These are phyloP conservation scores for Naganishia friedmannii DNA, from an alignment of 768 basidiomycete genomes.

Conservation along the genomic window DNA sequence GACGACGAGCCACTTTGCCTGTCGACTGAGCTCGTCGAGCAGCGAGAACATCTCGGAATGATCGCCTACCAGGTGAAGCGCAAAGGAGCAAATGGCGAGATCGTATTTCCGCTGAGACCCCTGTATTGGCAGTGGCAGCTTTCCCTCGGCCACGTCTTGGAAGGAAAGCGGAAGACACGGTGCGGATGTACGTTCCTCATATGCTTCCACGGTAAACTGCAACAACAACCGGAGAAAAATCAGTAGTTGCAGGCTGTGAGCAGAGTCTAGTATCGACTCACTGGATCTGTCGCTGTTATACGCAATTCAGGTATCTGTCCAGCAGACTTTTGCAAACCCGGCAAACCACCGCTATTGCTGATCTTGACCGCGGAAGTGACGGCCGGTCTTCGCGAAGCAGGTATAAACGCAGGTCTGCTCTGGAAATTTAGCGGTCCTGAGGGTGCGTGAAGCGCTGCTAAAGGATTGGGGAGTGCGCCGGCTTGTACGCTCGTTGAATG, in stretches of 20 bases:
- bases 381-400: conserved; percentile 39
- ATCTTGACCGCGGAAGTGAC: background rate
- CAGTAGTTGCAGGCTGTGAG: background rate
- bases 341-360: background rate
- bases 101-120: conserved; percentile 54
- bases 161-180: conserved; percentile 64
- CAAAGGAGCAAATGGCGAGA: conserved; percentile 71
- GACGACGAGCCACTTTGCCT: conserved; percentile 65
- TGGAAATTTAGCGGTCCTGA: conserved; percentile 32
- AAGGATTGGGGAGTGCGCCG: conserved; percentile 29
- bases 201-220: conserved; percentile 65
- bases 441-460: conserved; percentile 35
- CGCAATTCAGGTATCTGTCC: conserved; percentile 26
- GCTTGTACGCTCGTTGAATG: background rate
- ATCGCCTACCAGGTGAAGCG: conserved; percentile 66
- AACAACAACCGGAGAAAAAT: background rate
- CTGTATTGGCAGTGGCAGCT: conserved; percentile 50
- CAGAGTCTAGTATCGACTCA: conserved; percentile 46
- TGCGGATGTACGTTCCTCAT: conserved; percentile 59
- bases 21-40: conserved; percentile 64
- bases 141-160: conserved; percentile 62
- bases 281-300: conserved; percentile 57
- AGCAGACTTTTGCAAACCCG: background rate
- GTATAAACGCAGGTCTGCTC: conserved; percentile 51
- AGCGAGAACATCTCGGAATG: conserved; percentile 65